Conservation (phyloP, 768 basidiomycete genomes). For the Rhodotorula kratochvilovae region DNA sequence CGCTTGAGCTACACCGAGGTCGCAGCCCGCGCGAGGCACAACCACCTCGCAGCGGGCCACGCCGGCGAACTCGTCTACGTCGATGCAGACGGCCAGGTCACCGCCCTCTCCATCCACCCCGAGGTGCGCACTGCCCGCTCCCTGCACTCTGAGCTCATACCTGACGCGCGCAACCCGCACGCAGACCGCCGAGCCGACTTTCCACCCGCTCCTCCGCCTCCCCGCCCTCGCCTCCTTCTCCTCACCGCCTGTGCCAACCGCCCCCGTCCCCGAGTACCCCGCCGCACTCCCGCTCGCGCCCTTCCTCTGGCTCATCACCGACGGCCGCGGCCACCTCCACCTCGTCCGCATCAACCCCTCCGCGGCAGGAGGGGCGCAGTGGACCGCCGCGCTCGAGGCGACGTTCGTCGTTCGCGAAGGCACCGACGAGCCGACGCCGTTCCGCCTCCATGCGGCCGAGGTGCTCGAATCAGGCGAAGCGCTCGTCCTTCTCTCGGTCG, state of each 20-base stretch:
- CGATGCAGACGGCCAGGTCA: conserved; percentile 23
- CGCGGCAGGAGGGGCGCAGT: neutral
- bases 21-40: conserved; percentile 30
- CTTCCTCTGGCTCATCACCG: conserved; percentile 17
- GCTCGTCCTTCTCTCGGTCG: conserved; percentile 12
- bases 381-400: conserved; percentile 1
- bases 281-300: conserved; percentile 12
- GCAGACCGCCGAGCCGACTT: conserved; percentile 2
- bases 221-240: neutral
- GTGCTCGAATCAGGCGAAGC: neutral
- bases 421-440: neutral
- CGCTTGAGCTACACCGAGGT: conserved; percentile 35
- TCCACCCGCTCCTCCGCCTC: conserved; percentile 24
- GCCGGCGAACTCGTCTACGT: conserved; percentile 28
- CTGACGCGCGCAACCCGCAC: neutral
- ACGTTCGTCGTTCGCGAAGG: neutral
- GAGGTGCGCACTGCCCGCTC: neutral
- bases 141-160: neutral
- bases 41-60: conserved; percentile 27
- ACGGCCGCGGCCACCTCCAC: conserved; percentile 25
- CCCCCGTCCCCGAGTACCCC: conserved; percentile 30
- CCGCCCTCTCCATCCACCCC: conserved; percentile 17
- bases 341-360: conserved; percentile 11
- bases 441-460: conserved; percentile 22
- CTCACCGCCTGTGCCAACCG: neutral